A percentile compares a stretch with the other conserved stretches of the same genome.
These are phyloP conservation scores for Cyathus striatus DNA, from an alignment of 768 basidiomycete species.

Conservation along the genomic window DNA sequence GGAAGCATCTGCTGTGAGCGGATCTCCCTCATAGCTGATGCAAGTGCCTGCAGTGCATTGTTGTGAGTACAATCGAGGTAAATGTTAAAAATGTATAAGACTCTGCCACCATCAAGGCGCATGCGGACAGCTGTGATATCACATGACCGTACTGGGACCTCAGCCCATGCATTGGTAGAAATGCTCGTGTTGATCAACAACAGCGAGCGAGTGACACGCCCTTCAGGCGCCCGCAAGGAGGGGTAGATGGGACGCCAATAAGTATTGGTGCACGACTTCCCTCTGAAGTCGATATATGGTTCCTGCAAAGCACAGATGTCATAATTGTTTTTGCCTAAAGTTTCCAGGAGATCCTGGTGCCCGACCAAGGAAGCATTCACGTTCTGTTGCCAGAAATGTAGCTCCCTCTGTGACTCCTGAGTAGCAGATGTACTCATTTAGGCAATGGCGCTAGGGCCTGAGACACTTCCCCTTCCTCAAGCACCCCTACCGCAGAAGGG, in stretches of 20 bases:
- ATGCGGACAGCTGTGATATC: conserved; percentile 21
- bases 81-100: conserved; percentile 25
- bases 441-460: no score
- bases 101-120: conserved; percentile 8
- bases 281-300: conserved; percentile 22
- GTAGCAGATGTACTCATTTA: no score
- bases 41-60: conserved; percentile 9
- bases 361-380: no score
- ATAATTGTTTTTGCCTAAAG: conserved; percentile 8
- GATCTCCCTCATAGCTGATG: not conserved
- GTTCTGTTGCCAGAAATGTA: no score
- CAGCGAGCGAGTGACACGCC: conserved; percentile 7
- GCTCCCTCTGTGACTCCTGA: no score
- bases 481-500: no score
- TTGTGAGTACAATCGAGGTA: conserved; percentile 27
- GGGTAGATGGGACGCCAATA: conserved; percentile 9
- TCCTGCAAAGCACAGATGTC: conserved; percentile 35
- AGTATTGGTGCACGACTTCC: conserved; percentile 8
- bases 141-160: conserved; percentile 9
- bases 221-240: conserved; percentile 1
- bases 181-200: conserved; percentile 12
- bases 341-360: conserved; percentile 24
- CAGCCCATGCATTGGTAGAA: conserved; percentile 15
- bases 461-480: no score
- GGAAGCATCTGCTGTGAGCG: not conserved